Evolutionary conservation across 177 flowering plant genomes (phyloP).

Genomic region (Vitis hybrid): DNA sequence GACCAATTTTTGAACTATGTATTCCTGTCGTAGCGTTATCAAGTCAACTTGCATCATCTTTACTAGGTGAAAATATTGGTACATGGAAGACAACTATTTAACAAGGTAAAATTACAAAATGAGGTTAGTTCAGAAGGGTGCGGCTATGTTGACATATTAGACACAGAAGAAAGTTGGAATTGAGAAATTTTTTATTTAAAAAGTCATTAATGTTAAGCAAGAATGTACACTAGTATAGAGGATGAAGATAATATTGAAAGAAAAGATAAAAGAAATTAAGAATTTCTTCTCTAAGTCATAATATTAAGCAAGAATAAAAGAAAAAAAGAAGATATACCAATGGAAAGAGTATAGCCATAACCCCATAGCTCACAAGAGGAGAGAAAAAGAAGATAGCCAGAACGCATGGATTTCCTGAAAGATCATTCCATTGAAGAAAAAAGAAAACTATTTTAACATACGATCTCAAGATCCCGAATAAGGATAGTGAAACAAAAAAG

Average conservation of each 20-base stretch:
- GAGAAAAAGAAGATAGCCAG: slow-evolving; percentile 75
- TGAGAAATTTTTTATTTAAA: too few relatives aligned
- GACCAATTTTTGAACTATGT: too few relatives aligned
- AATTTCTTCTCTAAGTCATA: background rate
- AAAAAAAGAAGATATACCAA: slow-evolving; percentile 47
- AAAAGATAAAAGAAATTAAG: background rate
- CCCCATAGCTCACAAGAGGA: slow-evolving; percentile 85
- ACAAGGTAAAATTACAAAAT: too few relatives aligned
- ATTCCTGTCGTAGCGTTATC: too few relatives aligned
- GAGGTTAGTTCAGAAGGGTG: too few relatives aligned
- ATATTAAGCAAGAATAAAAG: background rate
- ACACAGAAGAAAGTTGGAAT: too few relatives aligned
- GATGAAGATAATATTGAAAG: background rate
- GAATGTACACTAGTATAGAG: too few relatives aligned
- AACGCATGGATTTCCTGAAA: slow-evolving; percentile 91
- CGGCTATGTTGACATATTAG: too few relatives aligned
- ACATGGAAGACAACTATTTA: too few relatives aligned
- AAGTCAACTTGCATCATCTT: too few relatives aligned
- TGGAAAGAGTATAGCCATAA: slow-evolving; percentile 89
- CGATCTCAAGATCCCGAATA: background rate
- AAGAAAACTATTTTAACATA: background rate
- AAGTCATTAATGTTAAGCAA: too few relatives aligned
- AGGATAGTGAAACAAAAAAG: background rate
- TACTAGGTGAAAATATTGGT: too few relatives aligned
- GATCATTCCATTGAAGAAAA: slow-evolving; percentile 5